Conservation (phyloP, 192 early-diverging fungal species). For the Entomortierella lignicola region DNA sequence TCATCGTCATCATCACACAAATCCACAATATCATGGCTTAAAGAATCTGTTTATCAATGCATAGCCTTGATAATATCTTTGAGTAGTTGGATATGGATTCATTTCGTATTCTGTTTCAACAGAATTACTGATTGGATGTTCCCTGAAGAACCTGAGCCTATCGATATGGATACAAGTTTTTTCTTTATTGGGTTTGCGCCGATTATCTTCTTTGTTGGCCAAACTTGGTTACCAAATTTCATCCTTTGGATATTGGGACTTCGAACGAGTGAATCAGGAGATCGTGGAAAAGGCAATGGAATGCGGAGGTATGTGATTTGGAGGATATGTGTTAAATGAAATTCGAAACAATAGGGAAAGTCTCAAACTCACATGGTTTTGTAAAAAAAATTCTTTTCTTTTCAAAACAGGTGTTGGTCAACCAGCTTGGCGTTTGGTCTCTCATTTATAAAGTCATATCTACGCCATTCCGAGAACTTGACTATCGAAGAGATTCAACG, state of each 20-base stretch:
- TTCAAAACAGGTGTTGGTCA: slow-evolving; percentile 13
- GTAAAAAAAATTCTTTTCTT: no score
- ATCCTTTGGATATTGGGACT: slow-evolving; percentile 16
- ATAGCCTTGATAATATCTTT: no score
- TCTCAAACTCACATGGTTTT: no score
- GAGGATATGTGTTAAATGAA: no score
- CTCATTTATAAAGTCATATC: slow-evolving; percentile 21
- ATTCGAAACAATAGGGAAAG: no score
- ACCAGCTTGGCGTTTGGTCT: slow-evolving; percentile 9
- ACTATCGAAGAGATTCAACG: slow-evolving; percentile 31
- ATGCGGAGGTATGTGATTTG: slow-evolving; percentile 33
- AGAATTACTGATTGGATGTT: slow-evolving; percentile 13
- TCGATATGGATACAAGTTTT: slow-evolving; percentile 20
- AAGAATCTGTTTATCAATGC: no score
- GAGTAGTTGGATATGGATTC: no score
- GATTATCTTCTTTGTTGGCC: neutral
- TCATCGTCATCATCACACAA: no score
- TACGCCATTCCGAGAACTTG: slow-evolving; percentile 14
- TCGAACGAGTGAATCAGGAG: slow-evolving; percentile 22
- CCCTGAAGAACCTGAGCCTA: slow-evolving; percentile 32
- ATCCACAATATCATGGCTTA: no score
- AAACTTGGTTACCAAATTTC: slow-evolving; percentile 18
- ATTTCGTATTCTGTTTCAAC: neutral
- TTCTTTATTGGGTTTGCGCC: slow-evolving; percentile 26
- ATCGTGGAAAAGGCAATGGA: slow-evolving; percentile 7